Evolutionary conservation across 495 filamentous ascomycete species (phyloP).

Genomic region (Podospora pseudopauciseta): DNA sequence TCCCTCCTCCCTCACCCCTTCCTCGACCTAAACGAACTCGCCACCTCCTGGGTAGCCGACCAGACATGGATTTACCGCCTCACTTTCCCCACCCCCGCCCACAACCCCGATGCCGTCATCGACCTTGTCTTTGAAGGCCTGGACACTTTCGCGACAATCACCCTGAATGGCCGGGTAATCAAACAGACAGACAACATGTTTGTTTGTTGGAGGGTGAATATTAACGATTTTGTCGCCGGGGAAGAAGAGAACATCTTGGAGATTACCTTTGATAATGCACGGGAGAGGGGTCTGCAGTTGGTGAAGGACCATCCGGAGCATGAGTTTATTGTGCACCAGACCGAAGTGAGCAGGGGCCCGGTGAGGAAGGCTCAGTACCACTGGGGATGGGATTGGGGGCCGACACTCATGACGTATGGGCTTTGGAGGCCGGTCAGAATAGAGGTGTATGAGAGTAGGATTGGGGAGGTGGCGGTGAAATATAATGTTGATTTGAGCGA

Average conservation of each 20-base stretch:
- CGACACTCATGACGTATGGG: constrained; percentile 65
- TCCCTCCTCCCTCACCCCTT: constrained; percentile 58
- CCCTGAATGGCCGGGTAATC: constrained; percentile 58
- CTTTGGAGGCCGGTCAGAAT: constrained; percentile 68
- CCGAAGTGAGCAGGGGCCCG: constrained; percentile 40
- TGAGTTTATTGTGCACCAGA: constrained; percentile 46
- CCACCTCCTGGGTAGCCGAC: constrained; percentile 67
- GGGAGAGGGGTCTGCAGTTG: constrained; percentile 37
- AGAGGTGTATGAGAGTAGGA: constrained; percentile 56
- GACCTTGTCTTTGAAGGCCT: constrained; percentile 68
- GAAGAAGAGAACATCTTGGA: constrained; percentile 29
- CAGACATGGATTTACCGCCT: constrained; percentile 57
- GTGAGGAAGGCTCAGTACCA: constrained; percentile 48
- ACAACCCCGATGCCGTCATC: constrained; percentile 23
- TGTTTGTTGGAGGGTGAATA: constrained; percentile 44
- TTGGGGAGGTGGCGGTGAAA: constrained; percentile 53
- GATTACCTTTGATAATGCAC: constrained; percentile 45
- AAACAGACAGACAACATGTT: constrained; percentile 70
- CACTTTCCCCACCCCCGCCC: constrained; percentile 38
- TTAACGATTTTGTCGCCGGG: constrained; percentile 20
- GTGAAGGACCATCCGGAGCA: constrained; percentile 44
- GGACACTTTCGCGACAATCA: constrained; percentile 67
- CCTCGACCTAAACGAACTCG: constrained; percentile 63
- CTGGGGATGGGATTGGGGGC: constrained; percentile 80
- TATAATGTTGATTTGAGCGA: constrained; percentile 38